These are phyloP conservation scores for Vitis rupestris DNA, from an alignment of 164 flowering plant genomes.

Conservation along the genomic window DNA sequence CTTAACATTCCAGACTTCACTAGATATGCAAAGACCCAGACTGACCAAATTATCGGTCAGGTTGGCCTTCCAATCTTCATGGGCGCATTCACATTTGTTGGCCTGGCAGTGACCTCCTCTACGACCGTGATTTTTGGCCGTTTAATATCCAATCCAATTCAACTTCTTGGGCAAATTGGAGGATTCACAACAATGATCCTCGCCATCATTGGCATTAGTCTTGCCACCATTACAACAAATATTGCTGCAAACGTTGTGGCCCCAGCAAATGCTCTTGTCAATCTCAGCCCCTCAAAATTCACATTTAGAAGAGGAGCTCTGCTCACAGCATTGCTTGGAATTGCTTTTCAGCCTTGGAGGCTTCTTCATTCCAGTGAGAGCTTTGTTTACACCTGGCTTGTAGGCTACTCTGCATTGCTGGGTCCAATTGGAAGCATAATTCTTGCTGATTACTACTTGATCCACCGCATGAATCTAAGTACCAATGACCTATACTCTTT, in stretches of 20 bases:
- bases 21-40: slow-evolving; percentile 69
- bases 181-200: slow-evolving; percentile 51
- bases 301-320: slow-evolving; percentile 76
- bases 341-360: slow-evolving; percentile 91
- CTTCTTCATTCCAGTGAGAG: slow-evolving; percentile 79
- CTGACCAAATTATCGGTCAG: slow-evolving; percentile 82
- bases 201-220: slow-evolving; percentile 72
- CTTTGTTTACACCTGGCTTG: slow-evolving; percentile 91
- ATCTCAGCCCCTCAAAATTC: slow-evolving; percentile 74
- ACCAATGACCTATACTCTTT: slow-evolving; percentile 54
- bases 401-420: slow-evolving; percentile 81
- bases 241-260: slow-evolving; percentile 92
- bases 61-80: slow-evolving; percentile 82
- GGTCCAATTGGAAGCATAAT: slow-evolving; percentile 92
- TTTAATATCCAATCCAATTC: slow-evolving; percentile 77
- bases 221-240: slow-evolving; percentile 86
- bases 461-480: slow-evolving; percentile 41
- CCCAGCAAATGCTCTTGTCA: slow-evolving; percentile 88
- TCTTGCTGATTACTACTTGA: slow-evolving; percentile 68
- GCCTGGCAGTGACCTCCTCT: slow-evolving; percentile 85
- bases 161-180: slow-evolving; percentile 66
- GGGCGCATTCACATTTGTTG: slow-evolving; percentile 89
- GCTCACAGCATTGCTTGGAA: slow-evolving; percentile 72
- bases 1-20: slow-evolving; percentile 94
- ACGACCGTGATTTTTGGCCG: slow-evolving; percentile 73